Base-by-base conservation (phyloP, 371 early-diverging fungal species). In the Smittium culicis region DNA sequence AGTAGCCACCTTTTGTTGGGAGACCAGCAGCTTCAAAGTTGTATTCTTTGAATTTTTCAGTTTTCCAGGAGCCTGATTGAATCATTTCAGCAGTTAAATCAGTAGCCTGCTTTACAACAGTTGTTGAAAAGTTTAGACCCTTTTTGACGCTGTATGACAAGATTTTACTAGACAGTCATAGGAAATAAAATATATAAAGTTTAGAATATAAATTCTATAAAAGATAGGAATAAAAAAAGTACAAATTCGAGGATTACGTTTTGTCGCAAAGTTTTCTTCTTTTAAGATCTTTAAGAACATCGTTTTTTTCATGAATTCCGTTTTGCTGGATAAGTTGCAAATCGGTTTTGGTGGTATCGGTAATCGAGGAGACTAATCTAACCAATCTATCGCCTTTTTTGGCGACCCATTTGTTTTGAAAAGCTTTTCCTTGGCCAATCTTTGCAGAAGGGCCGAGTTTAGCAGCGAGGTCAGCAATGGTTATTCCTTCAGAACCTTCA, bases 31-130 rank as follows among this genome's bases (percentile, higher is more conserved):
- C 89, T 66, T 92, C 86, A 84, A 99, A 99, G 83, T 99, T 99
- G 86, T 98, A 99, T 74, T 91, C 87, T 79, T 99, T 99, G 85
- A 99, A 97, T 56, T 84, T 80, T 25, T 85, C 84, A 27, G 76
- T 83, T 79, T 93, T 92, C 94, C 98, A 95, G 67, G 88, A 88
- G 56, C 93, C 96, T 71, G 88, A 82, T 76, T 82, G 83, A 66
- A 98, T 77, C 96, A 99, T 94, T 58, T 97, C 99, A 25, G 79
- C 79, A 8, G 99, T 98, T 71, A 99, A 83, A 72, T 99, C 99
- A 0, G 96, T 93, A 34, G 89, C 89, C 77, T 91, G 91, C 79
- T 93, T 88, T 69, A 82, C 85, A 35, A 93, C 74, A 34, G 82
- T 84, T 45, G 87, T 82, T 34, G 93, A 84, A 79, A 94, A 99